These are phyloP conservation scores for Torulaspora indica DNA, from an alignment of 805 yeast genomes.

Conservation along the genomic window DNA sequence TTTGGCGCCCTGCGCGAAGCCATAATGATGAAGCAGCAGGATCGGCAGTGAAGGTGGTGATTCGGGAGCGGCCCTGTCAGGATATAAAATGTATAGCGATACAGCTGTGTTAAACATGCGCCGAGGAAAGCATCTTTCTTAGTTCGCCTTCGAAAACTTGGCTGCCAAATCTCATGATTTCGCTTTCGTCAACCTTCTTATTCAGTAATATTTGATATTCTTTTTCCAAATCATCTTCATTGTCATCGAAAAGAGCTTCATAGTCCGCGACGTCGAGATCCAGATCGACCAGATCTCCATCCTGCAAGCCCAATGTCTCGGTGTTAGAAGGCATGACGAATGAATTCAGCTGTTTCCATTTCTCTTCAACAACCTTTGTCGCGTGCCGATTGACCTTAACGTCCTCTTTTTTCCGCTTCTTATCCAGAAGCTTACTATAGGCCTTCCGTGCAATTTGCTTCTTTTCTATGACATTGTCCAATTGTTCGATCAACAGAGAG, in stretches of 20 bases:
- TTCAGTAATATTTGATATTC: slow-evolving; percentile 28
- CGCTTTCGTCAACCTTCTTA: slow-evolving; percentile 17
- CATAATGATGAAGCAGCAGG: slow-evolving; percentile 33
- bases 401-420: slow-evolving; percentile 22
- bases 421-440: slow-evolving; percentile 29
- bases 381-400: slow-evolving; percentile 18
- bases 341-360: slow-evolving; percentile 44
- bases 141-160: slow-evolving; percentile 17
- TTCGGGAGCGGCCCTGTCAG: background rate
- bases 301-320: slow-evolving; percentile 46
- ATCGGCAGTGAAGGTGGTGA: background rate
- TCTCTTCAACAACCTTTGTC: slow-evolving; percentile 35
- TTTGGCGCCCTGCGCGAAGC: slow-evolving; percentile 62
- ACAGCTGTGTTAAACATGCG: slow-evolving; percentile 5
- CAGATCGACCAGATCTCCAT: slow-evolving; percentile 45
- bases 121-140: slow-evolving; percentile 7
- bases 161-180: slow-evolving; percentile 32
- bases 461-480: slow-evolving; percentile 38
- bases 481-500: slow-evolving; percentile 36
- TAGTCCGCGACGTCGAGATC: slow-evolving; percentile 34
- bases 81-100: background rate
- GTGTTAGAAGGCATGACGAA: slow-evolving; percentile 40
- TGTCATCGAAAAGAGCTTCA: slow-evolving; percentile 21
- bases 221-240: slow-evolving; percentile 30
- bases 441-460: slow-evolving; percentile 37